phyloP scores from a whole-genome alignment of 345 rosid species.

The Citrus unshiu region DNA sequence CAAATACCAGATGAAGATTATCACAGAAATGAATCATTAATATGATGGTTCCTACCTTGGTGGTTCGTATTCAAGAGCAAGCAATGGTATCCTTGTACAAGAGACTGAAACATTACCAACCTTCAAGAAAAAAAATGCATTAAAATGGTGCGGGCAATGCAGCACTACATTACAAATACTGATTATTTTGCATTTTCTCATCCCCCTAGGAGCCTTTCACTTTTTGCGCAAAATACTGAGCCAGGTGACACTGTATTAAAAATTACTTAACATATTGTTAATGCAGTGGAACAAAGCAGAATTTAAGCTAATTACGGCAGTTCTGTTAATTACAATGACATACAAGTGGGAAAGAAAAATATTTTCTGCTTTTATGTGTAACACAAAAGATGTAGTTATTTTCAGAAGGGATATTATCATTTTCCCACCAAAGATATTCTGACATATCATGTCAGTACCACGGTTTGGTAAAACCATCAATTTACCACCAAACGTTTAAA shows the following conservation, averaged over 20 bases:
- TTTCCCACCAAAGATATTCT: no score
- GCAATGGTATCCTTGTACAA: slow-evolving; percentile 73
- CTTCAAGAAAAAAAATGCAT: slow-evolving; percentile 31
- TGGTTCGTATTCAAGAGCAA: slow-evolving; percentile 79
- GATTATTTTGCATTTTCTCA: neutral
- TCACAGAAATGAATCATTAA: slow-evolving; percentile 1
- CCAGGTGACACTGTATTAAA: neutral
- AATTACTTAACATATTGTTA: neutral
- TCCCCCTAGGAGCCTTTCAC: neutral
- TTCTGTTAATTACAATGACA: neutral
- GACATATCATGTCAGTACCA: no score
- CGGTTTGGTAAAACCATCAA: no score
- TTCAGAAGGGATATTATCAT: no score
- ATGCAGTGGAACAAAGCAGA: neutral
- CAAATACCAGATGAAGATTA: slow-evolving; percentile 1
- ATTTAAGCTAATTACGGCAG: neutral
- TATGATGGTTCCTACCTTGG: slow-evolving; percentile 50
- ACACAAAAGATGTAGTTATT: neutral
- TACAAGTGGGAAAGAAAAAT: neutral
- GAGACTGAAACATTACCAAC: slow-evolving; percentile 84
- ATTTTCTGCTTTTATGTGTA: neutral
- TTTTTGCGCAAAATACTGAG: neutral
- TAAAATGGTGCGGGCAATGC: slow-evolving; percentile 3
- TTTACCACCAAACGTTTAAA: no score
- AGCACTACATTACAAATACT: neutral